Evolutionary conservation across 306 rosid genomes (phyloP).

Genomic region (Ormosia emarginata): DNA sequence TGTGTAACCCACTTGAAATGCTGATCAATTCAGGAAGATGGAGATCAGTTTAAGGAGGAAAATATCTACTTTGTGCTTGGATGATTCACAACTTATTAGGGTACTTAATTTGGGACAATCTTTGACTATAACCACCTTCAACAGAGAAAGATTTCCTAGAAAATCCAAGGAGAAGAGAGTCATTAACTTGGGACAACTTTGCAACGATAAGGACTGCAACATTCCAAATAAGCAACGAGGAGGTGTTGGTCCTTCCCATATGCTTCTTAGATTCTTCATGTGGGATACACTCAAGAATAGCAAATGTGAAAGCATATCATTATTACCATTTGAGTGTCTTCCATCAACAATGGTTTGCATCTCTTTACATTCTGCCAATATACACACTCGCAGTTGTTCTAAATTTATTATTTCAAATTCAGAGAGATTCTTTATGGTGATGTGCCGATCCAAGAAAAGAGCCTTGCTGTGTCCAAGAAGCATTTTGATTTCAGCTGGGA

Average conservation of each 20-base stretch:
- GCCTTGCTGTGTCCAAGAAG: neutral
- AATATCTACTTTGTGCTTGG: too few relatives aligned
- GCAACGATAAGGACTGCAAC: conserved; percentile 4
- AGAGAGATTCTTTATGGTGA: conserved; percentile 7
- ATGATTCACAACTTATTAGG: neutral
- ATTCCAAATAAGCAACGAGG: neutral
- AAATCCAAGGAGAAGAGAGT: neutral
- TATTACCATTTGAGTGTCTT: neutral
- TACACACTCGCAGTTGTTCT: neutral
- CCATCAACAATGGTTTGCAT: conserved; percentile 5
- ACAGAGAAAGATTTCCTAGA: neutral
- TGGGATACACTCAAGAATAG: neutral
- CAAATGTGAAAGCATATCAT: neutral
- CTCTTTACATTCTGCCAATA: conserved; percentile 31
- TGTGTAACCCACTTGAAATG: conserved; percentile 7
- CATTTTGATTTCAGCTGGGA: neutral
- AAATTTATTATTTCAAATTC: neutral
- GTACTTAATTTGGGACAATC: conserved; percentile 21
- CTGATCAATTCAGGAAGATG: neutral
- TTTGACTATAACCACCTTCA: conserved; percentile 1
- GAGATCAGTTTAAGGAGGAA: neutral
- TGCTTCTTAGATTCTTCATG: conserved; percentile 32
- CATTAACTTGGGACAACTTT: conserved; percentile 23
- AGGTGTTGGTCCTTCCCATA: neutral
- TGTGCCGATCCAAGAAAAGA: conserved; percentile 18